Evolutionary conservation across 495 filamentous ascomycete species (phyloP), one percentile per base, ranked within the genome.

Genomic region (Pseudevernia furfuracea): DNA sequence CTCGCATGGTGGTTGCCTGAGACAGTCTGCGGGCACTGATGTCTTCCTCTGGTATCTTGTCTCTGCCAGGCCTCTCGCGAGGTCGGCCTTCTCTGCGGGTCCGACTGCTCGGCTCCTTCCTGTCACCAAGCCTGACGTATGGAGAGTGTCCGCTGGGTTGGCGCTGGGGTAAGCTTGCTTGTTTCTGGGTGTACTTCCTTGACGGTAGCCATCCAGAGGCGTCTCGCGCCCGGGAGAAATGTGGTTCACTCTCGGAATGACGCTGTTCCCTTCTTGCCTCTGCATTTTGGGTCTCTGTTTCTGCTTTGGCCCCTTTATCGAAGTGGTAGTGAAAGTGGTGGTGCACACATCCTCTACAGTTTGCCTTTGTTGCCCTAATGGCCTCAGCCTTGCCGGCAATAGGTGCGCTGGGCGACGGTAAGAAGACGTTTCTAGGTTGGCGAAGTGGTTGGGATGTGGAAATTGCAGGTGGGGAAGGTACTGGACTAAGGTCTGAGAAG

Each of bases 401-500:
- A 38, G 64, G 48, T 58, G 65, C 59, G 55, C 63, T 67, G 34
- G 67, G 23, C n/a, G 68, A 68, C 32, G 48, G 48, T 71, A 68
- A 30, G 69, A 41, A 43, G 56, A 65, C 58, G 61, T 65, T 39
- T 67, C 66, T 65, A 67, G 72, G 39, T 62, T 70, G 15, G 52
- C 66, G 36, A 77, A 75, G 39, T 71, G 73, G 46, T 71, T 77
- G 63, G 74, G 65, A 9, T 66, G 75, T 58, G 59, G 67, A 15
- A 71, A 67, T n/a, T 70, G 74, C 65, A 60, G 70, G 72, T 66
- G 74, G 73, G 73, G 76, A 72, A 73, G 78, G 76, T 70, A 73
- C 74, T 72, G 71, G 67, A 69, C 79, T 75, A 75, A 76, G 74
- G 71, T 80, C 73, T 64, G 77, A 74, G 72, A 74, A 78, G 61